phyloP scores from a whole-genome alignment of 805 yeast genomes.

The Priceomyces fermenticarens region DNA sequence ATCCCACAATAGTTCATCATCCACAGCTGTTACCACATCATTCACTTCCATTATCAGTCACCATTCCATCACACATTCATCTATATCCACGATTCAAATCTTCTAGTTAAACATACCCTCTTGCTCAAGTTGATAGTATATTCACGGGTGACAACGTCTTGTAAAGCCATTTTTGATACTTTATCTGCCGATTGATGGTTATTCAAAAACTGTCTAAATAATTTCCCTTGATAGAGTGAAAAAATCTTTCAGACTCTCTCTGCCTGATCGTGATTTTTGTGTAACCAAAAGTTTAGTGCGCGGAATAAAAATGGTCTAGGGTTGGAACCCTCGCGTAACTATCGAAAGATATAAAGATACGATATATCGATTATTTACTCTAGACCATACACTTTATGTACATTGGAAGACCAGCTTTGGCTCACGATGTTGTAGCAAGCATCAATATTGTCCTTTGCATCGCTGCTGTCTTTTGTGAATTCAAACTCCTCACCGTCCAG shows the following conservation, averaged over 20 bases:
- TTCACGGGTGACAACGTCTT: conserved; percentile 99
- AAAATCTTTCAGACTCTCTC: conserved; percentile 5
- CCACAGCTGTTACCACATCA: too few species aligned
- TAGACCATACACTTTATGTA: conserved; percentile 32
- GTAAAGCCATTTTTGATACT: conserved; percentile 68
- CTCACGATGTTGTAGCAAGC: conserved; percentile 12
- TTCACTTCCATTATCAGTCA: too few species aligned
- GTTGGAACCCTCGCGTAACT: background rate
- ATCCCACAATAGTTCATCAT: too few species aligned
- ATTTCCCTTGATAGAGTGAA: conserved; percentile 4
- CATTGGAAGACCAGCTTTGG: conserved; percentile 24
- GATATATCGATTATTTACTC: conserved; percentile 16
- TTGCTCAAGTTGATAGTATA: conserved; percentile 99
- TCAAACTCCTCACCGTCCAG: conserved; percentile 6
- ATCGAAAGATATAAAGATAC: background rate
- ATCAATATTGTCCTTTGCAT: conserved; percentile 6
- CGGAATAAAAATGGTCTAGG: background rate
- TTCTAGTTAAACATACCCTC: conserved; percentile 68
- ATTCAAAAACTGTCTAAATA: conserved; percentile 1
- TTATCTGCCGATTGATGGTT: conserved; percentile 11
- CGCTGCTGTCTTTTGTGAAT: background rate
- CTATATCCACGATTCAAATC: too few species aligned
- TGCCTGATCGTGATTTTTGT: conserved; percentile 1
- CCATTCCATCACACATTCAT: too few species aligned
- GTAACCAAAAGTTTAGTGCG: background rate